Base-by-base conservation (phyloP, 768 basidiomycete genomes). In the Mycena maculata region DNA sequence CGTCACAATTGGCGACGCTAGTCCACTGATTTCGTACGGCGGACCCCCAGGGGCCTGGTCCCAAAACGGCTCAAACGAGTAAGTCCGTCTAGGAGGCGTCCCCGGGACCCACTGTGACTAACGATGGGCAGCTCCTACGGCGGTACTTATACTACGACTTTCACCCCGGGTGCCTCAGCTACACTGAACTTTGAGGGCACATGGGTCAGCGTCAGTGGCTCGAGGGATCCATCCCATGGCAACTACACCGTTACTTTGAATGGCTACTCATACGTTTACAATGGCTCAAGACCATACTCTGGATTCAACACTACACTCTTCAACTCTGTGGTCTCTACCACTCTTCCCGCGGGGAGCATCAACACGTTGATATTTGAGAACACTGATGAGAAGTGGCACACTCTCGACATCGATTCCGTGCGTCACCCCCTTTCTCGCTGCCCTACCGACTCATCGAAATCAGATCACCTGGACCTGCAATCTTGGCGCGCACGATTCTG, bases 331-430 rank as follows among this genome's bases (percentile, higher is more conserved):
- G 16, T 23, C 28, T 41, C 4, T 27, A 1, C 13, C 62, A 67
- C 49, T 50, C n/a, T n/a, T n/a, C n/a, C n/a, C n/a, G n/a, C n/a
- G n/a, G n/a, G n/a, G n/a, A n/a, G n/a, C n/a, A n/a, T n/a, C n/a
- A n/a, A n/a, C n/a, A n/a, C 52, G 25, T 41, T 67, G 45, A 33
- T 10, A 13, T 63, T 70, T 38, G 30, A 36, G 36, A 71, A 71
- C 22, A 15, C 18, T 10, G 52, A 38, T 56, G 39, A 47, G 15
- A 58, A 33, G 25, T 38, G 48, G 57, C 1, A 8, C 3, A 57
- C 50, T 3, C 57, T 71, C 6, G 62, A 67, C n/a, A 71, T 71
- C 27, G 65, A 71, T 31, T 64, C 65, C 8, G 69, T 67, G 54
- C 47, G 69, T 60, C 27, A 13, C 27, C 8, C 23, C 38, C 15